Evolutionary conservation across 2,329 filamentous ascomycete genomes (phyloP).

Genomic region (Zalaria obscura): DNA sequence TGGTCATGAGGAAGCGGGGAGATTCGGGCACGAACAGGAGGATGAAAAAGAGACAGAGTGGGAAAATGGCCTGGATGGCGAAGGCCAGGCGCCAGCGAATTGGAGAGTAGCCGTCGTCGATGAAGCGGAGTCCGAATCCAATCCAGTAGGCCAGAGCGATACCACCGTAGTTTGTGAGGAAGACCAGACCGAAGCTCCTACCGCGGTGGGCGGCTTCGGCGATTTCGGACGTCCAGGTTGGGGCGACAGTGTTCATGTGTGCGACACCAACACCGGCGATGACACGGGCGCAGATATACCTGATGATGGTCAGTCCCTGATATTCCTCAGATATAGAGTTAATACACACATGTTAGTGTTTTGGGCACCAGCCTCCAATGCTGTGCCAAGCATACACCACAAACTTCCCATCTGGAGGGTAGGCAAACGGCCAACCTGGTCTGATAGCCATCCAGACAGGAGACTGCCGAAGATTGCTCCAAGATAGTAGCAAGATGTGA

Average conservation of each 20-base stretch:
- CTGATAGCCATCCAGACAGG: no score
- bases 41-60: conserved; percentile 29
- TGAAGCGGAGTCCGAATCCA: conserved; percentile 7
- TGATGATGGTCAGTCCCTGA: conserved; percentile 14
- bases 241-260: conserved; percentile 40
- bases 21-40: conserved; percentile 43
- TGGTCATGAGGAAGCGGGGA: conserved; percentile 41
- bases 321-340: not conserved
- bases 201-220: conserved; percentile 19
- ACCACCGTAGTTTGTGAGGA: no score
- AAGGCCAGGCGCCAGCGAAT: conserved; percentile 20
- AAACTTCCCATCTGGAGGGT: no score
- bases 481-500: no score
- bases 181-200: conserved; percentile 21
- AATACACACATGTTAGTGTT: conserved; percentile 1
- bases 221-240: conserved; percentile 39
- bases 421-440: no score
- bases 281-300: conserved; percentile 38
- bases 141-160: conserved; percentile 24
- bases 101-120: not conserved
- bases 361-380: not conserved
- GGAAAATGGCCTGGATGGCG: conserved; percentile 32
- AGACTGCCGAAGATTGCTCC: no score
- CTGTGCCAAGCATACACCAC: no score
- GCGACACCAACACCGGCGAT: conserved; percentile 42